Percentiles rank a stretch among this genome's conserved stretches.
These are phyloP conservation scores for Aspergillus sp. DNA, from an alignment of 2,329 filamentous ascomycete species.

Conservation along the genomic window DNA sequence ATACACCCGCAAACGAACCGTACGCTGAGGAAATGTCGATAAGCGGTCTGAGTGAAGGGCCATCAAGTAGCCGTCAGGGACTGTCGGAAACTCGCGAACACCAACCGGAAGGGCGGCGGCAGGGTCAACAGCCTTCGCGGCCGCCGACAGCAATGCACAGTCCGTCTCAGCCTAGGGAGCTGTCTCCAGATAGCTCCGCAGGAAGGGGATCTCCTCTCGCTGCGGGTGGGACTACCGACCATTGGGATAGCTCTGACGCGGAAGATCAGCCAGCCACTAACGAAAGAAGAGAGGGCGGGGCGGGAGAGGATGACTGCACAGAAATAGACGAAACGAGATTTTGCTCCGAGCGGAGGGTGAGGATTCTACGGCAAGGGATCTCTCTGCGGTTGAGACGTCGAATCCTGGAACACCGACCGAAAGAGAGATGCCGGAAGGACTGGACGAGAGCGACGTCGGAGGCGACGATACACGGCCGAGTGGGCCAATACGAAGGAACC, in stretches of 20 bases:
- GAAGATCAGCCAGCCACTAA: not conserved
- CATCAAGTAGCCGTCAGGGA: not conserved
- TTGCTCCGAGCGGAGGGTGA: not conserved
- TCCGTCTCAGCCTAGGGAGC: not conserved
- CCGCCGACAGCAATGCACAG: not conserved
- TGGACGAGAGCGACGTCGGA: not conserved
- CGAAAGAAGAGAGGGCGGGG: not conserved
- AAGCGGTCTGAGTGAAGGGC: not conserved
- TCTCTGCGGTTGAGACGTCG: not conserved
- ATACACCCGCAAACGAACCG: not conserved
- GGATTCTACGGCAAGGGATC: not conserved
- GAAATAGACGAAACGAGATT: slow-evolving; percentile 1
- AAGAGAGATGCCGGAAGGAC: not conserved
- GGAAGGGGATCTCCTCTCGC: not conserved
- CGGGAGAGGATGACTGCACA: not conserved
- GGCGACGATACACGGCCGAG: not conserved
- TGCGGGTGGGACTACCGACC: not conserved
- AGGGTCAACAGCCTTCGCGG: not conserved
- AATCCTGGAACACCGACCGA: not conserved
- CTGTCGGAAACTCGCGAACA: not conserved
- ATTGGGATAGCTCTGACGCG: not conserved
- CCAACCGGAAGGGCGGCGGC: not conserved
- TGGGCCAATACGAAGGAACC: not conserved
- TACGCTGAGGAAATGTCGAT: not conserved
- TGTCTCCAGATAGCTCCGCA: not conserved